Conservation (phyloP, 257 asterid species). For the Solanum phureja region DNA sequence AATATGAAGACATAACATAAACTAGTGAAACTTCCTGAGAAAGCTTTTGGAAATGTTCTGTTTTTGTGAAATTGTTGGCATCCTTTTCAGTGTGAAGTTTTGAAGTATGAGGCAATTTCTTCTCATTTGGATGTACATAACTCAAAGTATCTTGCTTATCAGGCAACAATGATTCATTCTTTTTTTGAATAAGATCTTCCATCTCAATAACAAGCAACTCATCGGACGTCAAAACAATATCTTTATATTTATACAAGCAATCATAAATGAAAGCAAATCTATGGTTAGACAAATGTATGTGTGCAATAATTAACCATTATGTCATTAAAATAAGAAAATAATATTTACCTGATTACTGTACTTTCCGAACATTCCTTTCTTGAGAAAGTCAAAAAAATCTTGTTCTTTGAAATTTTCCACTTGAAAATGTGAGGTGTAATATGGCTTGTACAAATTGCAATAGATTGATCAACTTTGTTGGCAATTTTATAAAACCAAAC, state of each 20-base stretch:
- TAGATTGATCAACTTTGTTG: neutral
- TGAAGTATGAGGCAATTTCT: neutral
- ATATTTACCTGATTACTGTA: neutral
- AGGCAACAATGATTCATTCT: neutral
- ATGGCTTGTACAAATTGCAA: neutral
- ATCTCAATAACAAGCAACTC: neutral
- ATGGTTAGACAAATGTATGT: neutral
- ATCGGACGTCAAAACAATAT: neutral
- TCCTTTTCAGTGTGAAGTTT: neutral
- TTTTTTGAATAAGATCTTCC: neutral
- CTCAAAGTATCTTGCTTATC: neutral
- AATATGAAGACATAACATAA: neutral
- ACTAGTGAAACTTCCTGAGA: neutral
- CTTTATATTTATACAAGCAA: neutral
- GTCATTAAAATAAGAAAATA: neutral
- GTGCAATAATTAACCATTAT: neutral
- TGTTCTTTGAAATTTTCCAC: neutral
- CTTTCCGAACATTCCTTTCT: neutral
- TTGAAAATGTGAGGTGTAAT: neutral
- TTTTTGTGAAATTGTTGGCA: neutral
- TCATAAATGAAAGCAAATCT: too few species aligned
- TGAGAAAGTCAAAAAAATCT: neutral
- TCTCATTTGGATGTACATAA: neutral
- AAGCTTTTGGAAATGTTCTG: too few species aligned
- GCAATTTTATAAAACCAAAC: neutral